Base-by-base conservation (phyloP, 2,329 filamentous ascomycete genomes). In the Arthrinium phaeospermum region DNA sequence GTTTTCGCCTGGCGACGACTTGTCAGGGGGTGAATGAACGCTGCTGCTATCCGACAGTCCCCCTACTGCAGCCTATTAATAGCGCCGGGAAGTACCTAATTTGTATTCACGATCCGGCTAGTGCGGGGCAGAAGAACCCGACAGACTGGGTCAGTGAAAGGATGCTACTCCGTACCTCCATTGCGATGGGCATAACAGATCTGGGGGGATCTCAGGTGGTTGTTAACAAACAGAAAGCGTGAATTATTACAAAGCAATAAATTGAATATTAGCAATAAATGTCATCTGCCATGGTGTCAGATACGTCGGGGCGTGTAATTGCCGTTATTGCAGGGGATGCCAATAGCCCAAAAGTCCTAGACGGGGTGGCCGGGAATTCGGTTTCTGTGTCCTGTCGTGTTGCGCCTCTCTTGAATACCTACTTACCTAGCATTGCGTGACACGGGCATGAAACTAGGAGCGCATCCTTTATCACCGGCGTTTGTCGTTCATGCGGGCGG, bases 101-200 rank as follows among this genome's bases (percentile, higher is more conserved):
- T 41, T 41, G 37, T 10, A 41, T 41, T 61, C 45, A 46, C 19
- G 6, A 24, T 41, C n/a, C 30, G 34, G 30, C 57, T 64, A 64
- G 57, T 64, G 57, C 57, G 57, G 57, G 57, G 57, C 34, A 41
- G 34, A 57, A 53, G 37, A 49, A 37, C 57, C 57, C 57, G 57
- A 64, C 57, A 64, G 34, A 41, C n/a, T n/a, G 57, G 57, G 4
- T 41, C 57, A 37, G n/a, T n/a, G 4, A 22, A 37, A 64, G 27
- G 2, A 19, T 53, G n/a, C 12, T 24, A 53, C 24, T n/a, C 8
- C 24, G 47, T 51, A 57, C 27, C 30, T 64, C 19, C 3, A 61
- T 61, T 64, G 57, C 34, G 57, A 64, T 64, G 57, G n/a, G 34
- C 57, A n/a, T 64, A 37, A 64, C 1, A 47, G 57, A 37, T 41